These are phyloP conservation scores for Arxiozyma bovina DNA, from an alignment of 1,139 yeast genomes.

Conservation along the genomic window DNA sequence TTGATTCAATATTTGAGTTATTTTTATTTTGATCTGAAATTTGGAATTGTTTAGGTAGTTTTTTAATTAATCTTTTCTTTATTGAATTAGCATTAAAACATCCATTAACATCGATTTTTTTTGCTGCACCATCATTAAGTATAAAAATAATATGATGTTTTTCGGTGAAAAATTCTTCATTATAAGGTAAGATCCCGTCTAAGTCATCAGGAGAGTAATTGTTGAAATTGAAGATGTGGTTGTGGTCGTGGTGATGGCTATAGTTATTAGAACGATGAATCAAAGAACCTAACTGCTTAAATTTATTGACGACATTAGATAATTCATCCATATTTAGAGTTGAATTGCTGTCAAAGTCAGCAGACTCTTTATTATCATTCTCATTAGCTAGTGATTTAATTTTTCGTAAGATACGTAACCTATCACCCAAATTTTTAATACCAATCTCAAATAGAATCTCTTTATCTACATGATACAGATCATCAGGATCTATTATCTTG, in stretches of 20 bases:
- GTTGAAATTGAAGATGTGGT: not conserved
- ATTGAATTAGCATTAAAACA: slow-evolving; percentile 77
- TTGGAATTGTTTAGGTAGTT: slow-evolving; percentile 36
- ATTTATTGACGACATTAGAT: slow-evolving; percentile 16
- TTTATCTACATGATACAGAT: slow-evolving; percentile 43
- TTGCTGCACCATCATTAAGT: slow-evolving; percentile 66
- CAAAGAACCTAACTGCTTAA: slow-evolving; percentile 8
- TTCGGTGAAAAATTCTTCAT: slow-evolving; percentile 30
- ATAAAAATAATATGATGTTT: slow-evolving; percentile 56
- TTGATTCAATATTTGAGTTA: slow-evolving; percentile 28
- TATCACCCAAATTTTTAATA: slow-evolving; percentile 69
- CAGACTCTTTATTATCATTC: too few species aligned
- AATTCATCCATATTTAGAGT: slow-evolving; percentile 4
- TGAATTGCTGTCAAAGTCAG: slow-evolving; percentile 8
- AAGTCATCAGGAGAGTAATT: not conserved
- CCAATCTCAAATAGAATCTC: slow-evolving; percentile 69
- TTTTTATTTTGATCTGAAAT: slow-evolving; percentile 11
- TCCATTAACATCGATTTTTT: slow-evolving; percentile 65
- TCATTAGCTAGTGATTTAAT: slow-evolving; percentile 12
- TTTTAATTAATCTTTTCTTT: slow-evolving; percentile 59
- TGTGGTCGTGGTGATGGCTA: too few species aligned
- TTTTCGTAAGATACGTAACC: slow-evolving; percentile 34
- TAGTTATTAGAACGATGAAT: not conserved
- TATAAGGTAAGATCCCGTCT: not conserved
- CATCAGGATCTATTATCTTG: slow-evolving; percentile 46